phyloP scores from a whole-genome alignment of 495 filamentous ascomycete genomes.

The Aspergillus coremiiformis region DNA sequence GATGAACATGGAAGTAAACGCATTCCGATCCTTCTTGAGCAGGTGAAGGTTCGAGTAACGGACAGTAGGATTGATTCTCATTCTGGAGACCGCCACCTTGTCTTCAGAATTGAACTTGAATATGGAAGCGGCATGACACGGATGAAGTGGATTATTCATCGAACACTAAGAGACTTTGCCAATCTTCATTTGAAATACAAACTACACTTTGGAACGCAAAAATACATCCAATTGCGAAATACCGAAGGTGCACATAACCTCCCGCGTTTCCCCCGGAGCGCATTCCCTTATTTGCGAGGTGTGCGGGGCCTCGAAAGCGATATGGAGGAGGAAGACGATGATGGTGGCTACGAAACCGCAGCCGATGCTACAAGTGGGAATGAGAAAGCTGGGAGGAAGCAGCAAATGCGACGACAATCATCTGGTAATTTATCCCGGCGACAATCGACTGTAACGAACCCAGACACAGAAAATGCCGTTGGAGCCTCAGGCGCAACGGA shows the following conservation, averaged over 20 bases:
- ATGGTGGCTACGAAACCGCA: constrained; percentile 50
- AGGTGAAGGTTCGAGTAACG: constrained; percentile 80
- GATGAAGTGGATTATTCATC: constrained; percentile 94
- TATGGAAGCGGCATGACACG: constrained; percentile 92
- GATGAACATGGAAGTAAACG: constrained; percentile 94
- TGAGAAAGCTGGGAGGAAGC: constrained; percentile 44
- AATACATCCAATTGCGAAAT: constrained; percentile 57
- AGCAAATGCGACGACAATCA: constrained; percentile 44
- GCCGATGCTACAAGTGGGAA: constrained; percentile 51
- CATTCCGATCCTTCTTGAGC: constrained; percentile 90
- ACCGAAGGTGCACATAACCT: constrained; percentile 51
- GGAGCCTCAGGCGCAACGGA: constrained; percentile 39
- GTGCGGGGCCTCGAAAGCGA: constrained; percentile 71
- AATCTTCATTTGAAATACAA: constrained; percentile 93
- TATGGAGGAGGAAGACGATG: constrained; percentile 77
- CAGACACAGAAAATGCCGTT: constrained; percentile 35
- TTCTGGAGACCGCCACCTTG: constrained; percentile 68
- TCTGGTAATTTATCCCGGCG: constrained; percentile 46
- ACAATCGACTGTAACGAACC: constrained; percentile 49
- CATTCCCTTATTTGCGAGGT: constrained; percentile 85
- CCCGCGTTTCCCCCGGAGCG: constrained; percentile 79
- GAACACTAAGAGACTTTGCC: constrained; percentile 80
- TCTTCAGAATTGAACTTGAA: constrained; percentile 89
- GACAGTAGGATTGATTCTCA: constrained; percentile 63
- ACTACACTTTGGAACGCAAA: constrained; percentile 69